Percentiles rank a stretch among this genome's conserved stretches.
Conservation (phyloP, 2,329 filamentous ascomycete species). For the Acrocalymma vagum region DNA sequence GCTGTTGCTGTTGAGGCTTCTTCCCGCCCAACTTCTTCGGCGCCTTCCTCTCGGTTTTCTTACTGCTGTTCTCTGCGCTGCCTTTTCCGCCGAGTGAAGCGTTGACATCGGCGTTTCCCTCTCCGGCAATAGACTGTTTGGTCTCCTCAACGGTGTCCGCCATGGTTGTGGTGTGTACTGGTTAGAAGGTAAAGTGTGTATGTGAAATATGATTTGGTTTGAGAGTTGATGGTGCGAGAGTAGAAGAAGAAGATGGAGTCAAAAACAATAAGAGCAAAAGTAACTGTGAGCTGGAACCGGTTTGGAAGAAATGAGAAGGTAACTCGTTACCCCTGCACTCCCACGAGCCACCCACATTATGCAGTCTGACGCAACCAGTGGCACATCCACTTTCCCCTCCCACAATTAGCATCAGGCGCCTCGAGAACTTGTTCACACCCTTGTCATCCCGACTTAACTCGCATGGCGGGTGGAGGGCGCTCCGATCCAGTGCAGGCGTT, state of each 20-base stretch:
- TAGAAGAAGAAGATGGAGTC: conserved; percentile 29
- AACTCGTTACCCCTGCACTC: conserved; percentile 39
- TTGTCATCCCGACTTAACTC: conserved; percentile 25
- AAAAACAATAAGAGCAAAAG: conserved; percentile 43
- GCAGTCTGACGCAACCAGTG: conserved; percentile 49
- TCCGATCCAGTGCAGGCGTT: neutral
- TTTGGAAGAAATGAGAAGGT: conserved; percentile 42
- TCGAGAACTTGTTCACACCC: conserved; percentile 44
- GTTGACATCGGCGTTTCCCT: conserved; percentile 48
- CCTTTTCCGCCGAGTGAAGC: conserved; percentile 46
- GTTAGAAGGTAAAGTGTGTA: conserved; percentile 14
- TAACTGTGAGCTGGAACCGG: conserved; percentile 41
- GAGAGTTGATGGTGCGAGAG: conserved; percentile 23
- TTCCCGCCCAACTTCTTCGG: conserved; percentile 60
- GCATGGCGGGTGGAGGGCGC: conserved; percentile 8
- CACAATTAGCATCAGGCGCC: conserved; percentile 28
- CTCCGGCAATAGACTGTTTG: conserved; percentile 45
- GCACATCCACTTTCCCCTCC: conserved; percentile 30
- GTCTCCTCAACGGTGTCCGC: conserved; percentile 49
- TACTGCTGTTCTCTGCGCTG: conserved; percentile 50
- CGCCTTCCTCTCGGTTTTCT: conserved; percentile 57
- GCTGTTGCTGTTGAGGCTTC: conserved; percentile 52
- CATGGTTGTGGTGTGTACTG: conserved; percentile 36
- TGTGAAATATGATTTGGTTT: too few relatives aligned
- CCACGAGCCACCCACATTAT: conserved; percentile 44